phyloP scores from a whole-genome alignment of 495 filamentous ascomycete species.

The Daldinia caldariorum region DNA sequence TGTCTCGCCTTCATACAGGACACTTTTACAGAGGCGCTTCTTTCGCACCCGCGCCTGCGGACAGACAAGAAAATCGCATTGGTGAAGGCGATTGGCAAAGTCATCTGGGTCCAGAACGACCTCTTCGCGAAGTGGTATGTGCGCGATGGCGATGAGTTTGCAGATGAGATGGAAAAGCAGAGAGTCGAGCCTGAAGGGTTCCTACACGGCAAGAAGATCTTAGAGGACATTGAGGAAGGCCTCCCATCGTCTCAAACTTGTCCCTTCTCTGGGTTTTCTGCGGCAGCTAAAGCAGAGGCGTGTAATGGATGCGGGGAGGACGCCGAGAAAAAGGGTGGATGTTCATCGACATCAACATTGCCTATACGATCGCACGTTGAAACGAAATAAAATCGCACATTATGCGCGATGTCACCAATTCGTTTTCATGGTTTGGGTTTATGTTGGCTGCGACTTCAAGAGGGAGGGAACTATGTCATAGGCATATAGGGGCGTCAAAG shows the following conservation, averaged over 20 bases:
- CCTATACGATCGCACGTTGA: constrained; percentile 35
- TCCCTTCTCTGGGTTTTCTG: constrained; percentile 41
- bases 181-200: constrained; percentile 72
- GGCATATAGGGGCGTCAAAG: constrained; percentile 4
- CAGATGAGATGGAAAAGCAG: constrained; percentile 65
- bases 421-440: background rate
- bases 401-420: background rate
- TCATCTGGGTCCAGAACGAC: constrained; percentile 81
- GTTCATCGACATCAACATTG: constrained; percentile 14
- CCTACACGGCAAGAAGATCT: constrained; percentile 56
- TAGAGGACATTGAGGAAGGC: constrained; percentile 48
- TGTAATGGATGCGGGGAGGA: constrained; percentile 35
- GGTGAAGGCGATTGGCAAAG: constrained; percentile 68
- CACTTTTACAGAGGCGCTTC: constrained; percentile 75
- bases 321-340: constrained; percentile 27
- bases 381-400: constrained; percentile 11
- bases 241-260: constrained; percentile 28
- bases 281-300: constrained; percentile 25
- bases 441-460: background rate
- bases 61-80: constrained; percentile 72
- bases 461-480: background rate
- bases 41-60: constrained; percentile 72
- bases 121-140: constrained; percentile 81
- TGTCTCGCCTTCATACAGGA: constrained; percentile 76
- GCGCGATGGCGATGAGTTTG: constrained; percentile 75